Base-by-base conservation (phyloP, 2,329 filamentous ascomycete genomes). In the Chrysoporthe puriensis region DNA sequence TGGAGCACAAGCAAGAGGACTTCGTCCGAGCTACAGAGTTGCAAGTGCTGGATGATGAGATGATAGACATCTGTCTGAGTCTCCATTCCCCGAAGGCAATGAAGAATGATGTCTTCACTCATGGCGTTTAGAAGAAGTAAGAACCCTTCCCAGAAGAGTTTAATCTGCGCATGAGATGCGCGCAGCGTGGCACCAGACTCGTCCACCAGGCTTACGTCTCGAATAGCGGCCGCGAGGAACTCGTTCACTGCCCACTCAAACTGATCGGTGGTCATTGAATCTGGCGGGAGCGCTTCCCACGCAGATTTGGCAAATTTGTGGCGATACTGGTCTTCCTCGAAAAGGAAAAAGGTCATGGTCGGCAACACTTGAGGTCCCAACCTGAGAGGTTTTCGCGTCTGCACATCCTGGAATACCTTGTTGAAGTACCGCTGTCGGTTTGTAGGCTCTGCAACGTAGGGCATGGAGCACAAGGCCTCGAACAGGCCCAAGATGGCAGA, bases 201-300 rank as follows among this genome's bases (percentile, higher is more conserved):
- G n/a, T 67, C 57, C 50, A 66, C 32, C 21, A 36, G 18, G 54
- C 59, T 60, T 21, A 70, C 68, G 32, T 63, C 60, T 57, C 56
- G 66, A 68, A 97, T 88, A 8, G 89, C 89, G 66, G 85, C 82
- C 48, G 89, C 81, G 21, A 98, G 82, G 44, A 90, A 89, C 69
- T 92, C 90, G 70, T 90, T 89, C 52, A 97, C 88, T 13, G 92
- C 92, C 90, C 92, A 96, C 56, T 97, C 92, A 76, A 97, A 98
- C 71, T 96, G 91, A 46, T 88, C 84, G 11, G 86, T 82, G 0
- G 90, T 88, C 62, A 96, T 85, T 26, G 81, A 79, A 36, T 84
- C 82, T 14, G 87, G 84, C 60, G 86, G 83, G 70, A 91, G 86
- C 50, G 86, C 87, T n/a, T 84, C 83, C 87, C 91, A 94, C 6